A percentile compares a stretch with the other conserved stretches of the same genome.
These are phyloP conservation scores for Fusarium nematophilum DNA, from an alignment of 2,329 filamentous ascomycete species.

Conservation along the genomic window DNA sequence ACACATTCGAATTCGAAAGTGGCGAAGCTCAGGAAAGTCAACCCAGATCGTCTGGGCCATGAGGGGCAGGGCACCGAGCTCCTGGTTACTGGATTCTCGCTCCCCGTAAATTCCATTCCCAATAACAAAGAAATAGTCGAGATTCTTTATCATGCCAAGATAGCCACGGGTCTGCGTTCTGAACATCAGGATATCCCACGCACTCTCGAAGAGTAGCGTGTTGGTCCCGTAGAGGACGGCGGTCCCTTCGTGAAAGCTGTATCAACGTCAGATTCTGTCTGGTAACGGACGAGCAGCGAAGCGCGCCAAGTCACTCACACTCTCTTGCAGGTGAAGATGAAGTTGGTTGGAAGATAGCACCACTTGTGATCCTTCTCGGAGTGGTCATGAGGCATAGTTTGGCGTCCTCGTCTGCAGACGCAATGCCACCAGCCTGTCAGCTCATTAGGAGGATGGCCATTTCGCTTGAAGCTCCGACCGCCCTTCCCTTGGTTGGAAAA, in stretches of 20 bases:
- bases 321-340: constrained; percentile 14
- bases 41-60: too few relatives aligned
- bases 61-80: too few relatives aligned
- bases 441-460: background rate
- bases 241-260: constrained; percentile 4
- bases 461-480: background rate
- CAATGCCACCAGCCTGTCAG: constrained; percentile 2
- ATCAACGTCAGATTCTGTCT: background rate
- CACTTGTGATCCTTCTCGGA: background rate
- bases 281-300: too few relatives aligned
- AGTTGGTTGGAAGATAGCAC: background rate
- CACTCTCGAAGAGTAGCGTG: background rate
- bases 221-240: constrained; percentile 9
- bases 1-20: too few relatives aligned
- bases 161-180: too few relatives aligned
- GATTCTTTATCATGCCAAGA: too few relatives aligned
- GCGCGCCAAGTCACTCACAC: background rate
- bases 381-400: background rate
- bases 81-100: too few relatives aligned
- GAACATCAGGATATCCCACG: fast-evolving
- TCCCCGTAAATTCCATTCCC: too few relatives aligned
- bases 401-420: background rate
- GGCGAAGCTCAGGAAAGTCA: too few relatives aligned
- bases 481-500: background rate
- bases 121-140: too few relatives aligned